Conservation (phyloP, 306 rosid genomes). For the Prunus armeniaca region DNA sequence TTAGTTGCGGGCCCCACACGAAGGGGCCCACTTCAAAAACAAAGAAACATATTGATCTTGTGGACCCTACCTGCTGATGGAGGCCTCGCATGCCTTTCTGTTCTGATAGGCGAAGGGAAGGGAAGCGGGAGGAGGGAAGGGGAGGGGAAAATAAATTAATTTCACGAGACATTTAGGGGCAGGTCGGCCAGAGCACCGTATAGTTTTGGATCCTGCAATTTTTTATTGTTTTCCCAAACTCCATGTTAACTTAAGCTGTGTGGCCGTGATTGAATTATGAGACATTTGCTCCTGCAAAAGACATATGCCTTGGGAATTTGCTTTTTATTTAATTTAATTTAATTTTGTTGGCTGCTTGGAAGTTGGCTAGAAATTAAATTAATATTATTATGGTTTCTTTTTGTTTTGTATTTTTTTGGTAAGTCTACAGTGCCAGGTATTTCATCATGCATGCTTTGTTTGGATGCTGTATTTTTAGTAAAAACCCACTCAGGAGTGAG, state of each 20-base stretch:
- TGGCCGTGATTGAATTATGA: slow-evolving; percentile 2
- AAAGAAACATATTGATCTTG: neutral
- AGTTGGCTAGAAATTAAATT: neutral
- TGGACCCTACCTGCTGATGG: slow-evolving; percentile 7
- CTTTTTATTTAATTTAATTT: neutral
- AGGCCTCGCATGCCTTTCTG: slow-evolving; percentile 24
- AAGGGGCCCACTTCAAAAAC: neutral
- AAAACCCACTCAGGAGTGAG: neutral
- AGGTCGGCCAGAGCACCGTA: slow-evolving; percentile 11
- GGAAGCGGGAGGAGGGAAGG: neutral
- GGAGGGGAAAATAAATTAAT: neutral
- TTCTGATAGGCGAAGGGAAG: slow-evolving; percentile 3
- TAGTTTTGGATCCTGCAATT: neutral
- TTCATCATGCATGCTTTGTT: neutral
- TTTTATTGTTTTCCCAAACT: neutral
- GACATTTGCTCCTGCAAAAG: slow-evolving; percentile 1
- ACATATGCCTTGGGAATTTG: slow-evolving; percentile 17
- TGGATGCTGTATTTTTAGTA: neutral
- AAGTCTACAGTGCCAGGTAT: neutral
- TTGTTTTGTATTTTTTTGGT: neutral
- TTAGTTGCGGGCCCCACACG: neutral
- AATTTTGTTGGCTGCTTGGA: neutral
- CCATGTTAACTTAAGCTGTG: neutral
- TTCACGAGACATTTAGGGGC: slow-evolving; percentile 13
- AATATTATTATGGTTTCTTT: neutral